phyloP scores from a whole-genome alignment of 2,329 filamentous ascomycete genomes.

The Cordyceps tenuipes region DNA sequence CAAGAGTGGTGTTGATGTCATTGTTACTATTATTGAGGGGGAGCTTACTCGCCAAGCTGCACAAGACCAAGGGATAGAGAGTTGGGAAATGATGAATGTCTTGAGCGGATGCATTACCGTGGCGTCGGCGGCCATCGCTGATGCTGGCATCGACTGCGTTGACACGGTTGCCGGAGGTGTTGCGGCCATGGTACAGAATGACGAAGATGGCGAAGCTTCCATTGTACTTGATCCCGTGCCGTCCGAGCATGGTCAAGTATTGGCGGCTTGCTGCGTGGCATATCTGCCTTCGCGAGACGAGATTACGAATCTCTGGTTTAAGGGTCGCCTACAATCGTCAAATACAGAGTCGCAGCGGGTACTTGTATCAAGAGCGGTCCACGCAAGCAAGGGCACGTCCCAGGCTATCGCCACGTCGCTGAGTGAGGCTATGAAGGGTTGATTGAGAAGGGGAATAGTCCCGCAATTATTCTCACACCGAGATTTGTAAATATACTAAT shows the following conservation, averaged over 20 bases:
- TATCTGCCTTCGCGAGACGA: slow-evolving; percentile 84
- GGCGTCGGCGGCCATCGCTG: slow-evolving; percentile 82
- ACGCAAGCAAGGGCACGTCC: slow-evolving; percentile 31
- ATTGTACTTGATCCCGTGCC: slow-evolving; percentile 75
- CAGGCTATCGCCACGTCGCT: slow-evolving; percentile 26
- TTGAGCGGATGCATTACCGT: slow-evolving; percentile 89
- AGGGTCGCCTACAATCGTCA: slow-evolving; percentile 51
- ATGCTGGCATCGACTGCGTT: slow-evolving; percentile 93
- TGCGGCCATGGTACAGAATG: slow-evolving; percentile 59
- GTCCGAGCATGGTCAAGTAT: slow-evolving; percentile 66
- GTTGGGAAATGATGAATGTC: slow-evolving; percentile 87
- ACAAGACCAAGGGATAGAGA: slow-evolving; percentile 45
- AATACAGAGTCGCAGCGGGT: slow-evolving; percentile 23
- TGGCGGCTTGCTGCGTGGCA: slow-evolving; percentile 81
- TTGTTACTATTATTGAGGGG: slow-evolving; percentile 86
- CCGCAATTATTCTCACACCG: not conserved
- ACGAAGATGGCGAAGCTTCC: slow-evolving; percentile 26
- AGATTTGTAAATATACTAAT: not conserved
- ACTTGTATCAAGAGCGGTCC: slow-evolving; percentile 32
- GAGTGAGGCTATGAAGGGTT: slow-evolving; percentile 23
- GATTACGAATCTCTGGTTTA: slow-evolving; percentile 90
- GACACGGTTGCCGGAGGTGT: slow-evolving; percentile 86
- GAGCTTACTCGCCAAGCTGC: slow-evolving; percentile 64
- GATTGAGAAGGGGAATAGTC: not conserved
- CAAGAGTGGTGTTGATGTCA: slow-evolving; percentile 95